phyloP scores from a whole-genome alignment of 2,329 filamentous ascomycete species.

The Paraphaeosphaeria minitans region DNA sequence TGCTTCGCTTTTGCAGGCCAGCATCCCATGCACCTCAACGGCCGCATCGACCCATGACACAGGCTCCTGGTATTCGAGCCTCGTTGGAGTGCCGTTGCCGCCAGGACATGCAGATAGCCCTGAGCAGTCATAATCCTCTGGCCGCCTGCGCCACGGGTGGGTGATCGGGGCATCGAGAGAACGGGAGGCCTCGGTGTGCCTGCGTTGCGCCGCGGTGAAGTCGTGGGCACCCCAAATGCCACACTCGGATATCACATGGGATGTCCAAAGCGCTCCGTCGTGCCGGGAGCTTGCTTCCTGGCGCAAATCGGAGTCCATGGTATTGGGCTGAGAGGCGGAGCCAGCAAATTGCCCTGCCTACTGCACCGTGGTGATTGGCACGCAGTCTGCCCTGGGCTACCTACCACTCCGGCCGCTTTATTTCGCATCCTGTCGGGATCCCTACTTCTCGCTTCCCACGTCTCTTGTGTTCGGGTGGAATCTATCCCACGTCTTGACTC shows the following conservation, averaged over 20 bases:
- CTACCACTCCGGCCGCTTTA: not conserved
- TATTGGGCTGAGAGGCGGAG: constrained; percentile 14
- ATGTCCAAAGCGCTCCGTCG: constrained; percentile 4
- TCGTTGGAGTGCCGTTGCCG: not conserved
- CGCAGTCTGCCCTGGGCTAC: not conserved
- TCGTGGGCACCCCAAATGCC: not conserved
- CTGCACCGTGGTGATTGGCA: constrained; percentile 9
- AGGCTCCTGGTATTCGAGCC: constrained; percentile 14
- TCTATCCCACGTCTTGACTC: not conserved
- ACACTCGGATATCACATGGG: constrained; percentile 16
- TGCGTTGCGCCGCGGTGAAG: not conserved
- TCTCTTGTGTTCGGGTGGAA: not conserved
- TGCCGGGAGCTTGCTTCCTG: constrained; percentile 8
- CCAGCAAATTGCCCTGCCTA: constrained; percentile 9
- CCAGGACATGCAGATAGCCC: not conserved
- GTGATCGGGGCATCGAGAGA: not conserved
- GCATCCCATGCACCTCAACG: not conserved
- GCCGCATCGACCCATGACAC: constrained; percentile 9
- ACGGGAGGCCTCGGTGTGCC: not conserved
- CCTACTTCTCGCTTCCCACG: not conserved
- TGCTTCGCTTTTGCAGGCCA: not conserved
- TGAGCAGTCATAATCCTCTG: not conserved
- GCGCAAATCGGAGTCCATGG: not conserved
- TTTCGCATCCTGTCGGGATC: not conserved
- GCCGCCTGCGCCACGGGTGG: constrained; percentile 10